phyloP scores from a whole-genome alignment of 2,329 filamentous ascomycete species.

The Colletotrichum scovillei region DNA sequence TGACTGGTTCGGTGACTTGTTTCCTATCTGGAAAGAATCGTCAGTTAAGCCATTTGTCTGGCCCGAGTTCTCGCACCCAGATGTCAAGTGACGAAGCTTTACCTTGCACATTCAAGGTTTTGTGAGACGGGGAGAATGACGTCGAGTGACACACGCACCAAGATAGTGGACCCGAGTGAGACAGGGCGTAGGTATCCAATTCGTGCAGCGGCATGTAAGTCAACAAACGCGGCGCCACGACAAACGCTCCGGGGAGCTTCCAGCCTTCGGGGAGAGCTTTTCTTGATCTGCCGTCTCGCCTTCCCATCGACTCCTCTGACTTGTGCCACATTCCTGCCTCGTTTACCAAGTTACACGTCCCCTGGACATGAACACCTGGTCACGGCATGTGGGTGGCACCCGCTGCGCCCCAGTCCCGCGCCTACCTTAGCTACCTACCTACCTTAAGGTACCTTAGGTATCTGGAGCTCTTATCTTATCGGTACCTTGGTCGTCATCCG shows the following conservation, averaged over 20 bases:
- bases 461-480: neutral
- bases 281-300: neutral
- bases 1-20: neutral
- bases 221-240: neutral
- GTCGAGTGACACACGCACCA: neutral
- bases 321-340: neutral
- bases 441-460: neutral
- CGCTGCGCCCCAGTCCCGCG: neutral
- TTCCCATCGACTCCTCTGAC: neutral
- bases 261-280: neutral
- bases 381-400: neutral
- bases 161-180: neutral
- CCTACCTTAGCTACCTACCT: neutral
- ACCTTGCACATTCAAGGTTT: neutral
- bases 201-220: neutral
- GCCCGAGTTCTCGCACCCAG: neutral
- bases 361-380: neutral
- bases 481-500: neutral
- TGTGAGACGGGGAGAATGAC: neutral
- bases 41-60: neutral
- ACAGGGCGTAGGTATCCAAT: neutral
- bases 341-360: neutral
- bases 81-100: neutral
- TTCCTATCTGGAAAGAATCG: neutral
- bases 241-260: neutral